Evolutionary conservation across 1,284 basidiomycete genomes (phyloP).

Genomic region (Ustilago tritici): DNA sequence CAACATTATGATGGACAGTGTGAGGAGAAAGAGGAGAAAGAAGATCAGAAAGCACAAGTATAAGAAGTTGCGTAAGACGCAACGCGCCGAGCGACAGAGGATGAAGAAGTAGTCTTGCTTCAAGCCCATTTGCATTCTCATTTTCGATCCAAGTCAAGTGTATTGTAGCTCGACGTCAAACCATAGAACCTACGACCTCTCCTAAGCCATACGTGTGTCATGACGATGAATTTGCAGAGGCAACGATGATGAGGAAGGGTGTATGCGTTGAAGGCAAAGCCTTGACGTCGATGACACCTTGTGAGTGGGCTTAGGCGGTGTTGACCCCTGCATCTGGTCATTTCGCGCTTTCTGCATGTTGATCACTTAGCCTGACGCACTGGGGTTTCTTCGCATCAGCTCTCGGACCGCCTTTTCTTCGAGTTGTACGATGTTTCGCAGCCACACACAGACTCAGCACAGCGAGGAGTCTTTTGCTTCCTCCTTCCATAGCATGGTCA

Average conservation of each 20-base stretch:
- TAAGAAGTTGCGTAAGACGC: constrained; percentile 67
- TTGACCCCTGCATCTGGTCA: constrained; percentile 11
- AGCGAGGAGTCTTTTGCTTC: not conserved
- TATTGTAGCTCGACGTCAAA: constrained; percentile 2
- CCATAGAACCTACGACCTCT: not conserved
- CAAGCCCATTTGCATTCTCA: not conserved
- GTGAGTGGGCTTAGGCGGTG: not conserved
- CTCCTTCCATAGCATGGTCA: too few relatives aligned
- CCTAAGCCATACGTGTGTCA: not conserved
- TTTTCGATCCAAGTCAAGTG: not conserved
- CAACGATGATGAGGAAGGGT: not conserved
- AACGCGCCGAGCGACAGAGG: constrained; percentile 65
- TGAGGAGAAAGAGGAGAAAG: constrained; percentile 67
- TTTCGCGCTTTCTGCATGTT: not conserved
- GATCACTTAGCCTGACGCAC: constrained; percentile 12
- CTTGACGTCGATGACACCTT: not conserved
- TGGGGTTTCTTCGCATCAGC: not conserved
- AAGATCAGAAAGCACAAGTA: constrained; percentile 70
- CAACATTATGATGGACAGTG: constrained; percentile 65
- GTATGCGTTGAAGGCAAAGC: not conserved
- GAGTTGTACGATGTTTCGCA: not conserved
- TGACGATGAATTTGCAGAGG: not conserved
- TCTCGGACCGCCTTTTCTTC: not conserved
- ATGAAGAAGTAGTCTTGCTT: constrained; percentile 55
- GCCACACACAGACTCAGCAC: constrained; percentile 1